Conservation (phyloP, 306 rosid species). For the Acacia confusa region DNA sequence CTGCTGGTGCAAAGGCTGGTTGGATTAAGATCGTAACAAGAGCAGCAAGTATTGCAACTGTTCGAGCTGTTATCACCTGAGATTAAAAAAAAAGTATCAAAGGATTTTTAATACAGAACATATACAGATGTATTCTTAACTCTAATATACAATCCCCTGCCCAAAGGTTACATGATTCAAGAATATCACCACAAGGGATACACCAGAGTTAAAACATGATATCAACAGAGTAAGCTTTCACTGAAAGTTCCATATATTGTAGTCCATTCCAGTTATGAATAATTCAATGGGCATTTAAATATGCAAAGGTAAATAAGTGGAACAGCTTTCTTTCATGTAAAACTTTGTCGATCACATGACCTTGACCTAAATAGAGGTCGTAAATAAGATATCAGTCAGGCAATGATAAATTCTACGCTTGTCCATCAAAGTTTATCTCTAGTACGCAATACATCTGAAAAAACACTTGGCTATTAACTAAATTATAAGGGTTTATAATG, state of each 20-base stretch:
- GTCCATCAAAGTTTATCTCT: background rate
- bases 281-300: background rate
- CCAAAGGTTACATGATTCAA: slow-evolving; percentile 1
- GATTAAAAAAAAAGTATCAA: slow-evolving; percentile 18
- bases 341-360: background rate
- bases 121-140: background rate
- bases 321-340: background rate
- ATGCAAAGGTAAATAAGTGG: background rate
- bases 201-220: slow-evolving; percentile 4
- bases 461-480: background rate
- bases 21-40: slow-evolving; percentile 68
- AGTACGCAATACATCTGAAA: background rate
- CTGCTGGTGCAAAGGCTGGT: slow-evolving; percentile 81
- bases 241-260: background rate
- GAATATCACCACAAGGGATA: background rate
- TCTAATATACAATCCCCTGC: background rate
- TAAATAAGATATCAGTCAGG: background rate
- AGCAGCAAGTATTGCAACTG: slow-evolving; percentile 58
- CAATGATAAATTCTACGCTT: background rate
- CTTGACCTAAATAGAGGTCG: background rate
- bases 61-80: slow-evolving; percentile 60
- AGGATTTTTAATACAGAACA: background rate
- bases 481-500: background rate
- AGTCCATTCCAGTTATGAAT: slow-evolving; percentile 3
- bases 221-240: slow-evolving; percentile 14